phyloP scores from a whole-genome alignment of 2,329 filamentous ascomycete species.

The Xenosphaeropsis pyriputrescens region DNA sequence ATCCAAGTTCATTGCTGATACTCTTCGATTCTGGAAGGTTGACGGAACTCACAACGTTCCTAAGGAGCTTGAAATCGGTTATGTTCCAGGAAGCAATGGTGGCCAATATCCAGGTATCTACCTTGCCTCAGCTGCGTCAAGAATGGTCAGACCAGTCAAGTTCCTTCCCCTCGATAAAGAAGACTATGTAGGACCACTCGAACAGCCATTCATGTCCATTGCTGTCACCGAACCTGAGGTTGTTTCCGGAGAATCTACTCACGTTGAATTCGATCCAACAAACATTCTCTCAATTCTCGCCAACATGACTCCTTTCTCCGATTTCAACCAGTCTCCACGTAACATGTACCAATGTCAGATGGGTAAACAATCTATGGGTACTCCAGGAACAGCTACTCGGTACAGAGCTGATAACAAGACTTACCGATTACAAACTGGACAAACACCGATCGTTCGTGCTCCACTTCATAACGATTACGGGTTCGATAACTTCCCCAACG shows the following conservation, averaged over 20 bases:
- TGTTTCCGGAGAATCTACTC: conserved; percentile 74
- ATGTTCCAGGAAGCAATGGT: conserved; percentile 72
- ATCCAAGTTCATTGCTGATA: conserved; percentile 69
- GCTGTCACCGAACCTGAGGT: conserved; percentile 83
- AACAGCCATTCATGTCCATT: conserved; percentile 98
- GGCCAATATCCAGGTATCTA: conserved; percentile 96
- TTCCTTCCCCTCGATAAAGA: conserved; percentile 76
- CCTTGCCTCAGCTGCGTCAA: conserved; percentile 72
- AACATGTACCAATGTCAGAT: conserved; percentile 99
- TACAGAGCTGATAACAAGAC: conserved; percentile 96
- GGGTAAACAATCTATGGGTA: conserved; percentile 99
- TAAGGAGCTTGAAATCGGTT: conserved; percentile 76
- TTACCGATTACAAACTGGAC: conserved; percentile 87
- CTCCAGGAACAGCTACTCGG: conserved; percentile 68
- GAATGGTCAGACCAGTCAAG: conserved; percentile 85
- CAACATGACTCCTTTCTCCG: conserved; percentile 97
- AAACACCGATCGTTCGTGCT: conserved; percentile 84
- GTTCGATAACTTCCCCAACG: conserved; percentile 96
- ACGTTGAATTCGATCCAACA: conserved; percentile 87
- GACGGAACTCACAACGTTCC: conserved; percentile 72
- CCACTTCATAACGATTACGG: conserved; percentile 93
- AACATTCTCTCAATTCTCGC: conserved; percentile 96
- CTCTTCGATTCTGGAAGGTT: conserved; percentile 89
- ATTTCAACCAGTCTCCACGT: conserved; percentile 95
- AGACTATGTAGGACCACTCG: conserved; percentile 83